Base-by-base conservation (phyloP, 2,329 filamentous ascomycete species). In the Hypoxylon sp. region DNA sequence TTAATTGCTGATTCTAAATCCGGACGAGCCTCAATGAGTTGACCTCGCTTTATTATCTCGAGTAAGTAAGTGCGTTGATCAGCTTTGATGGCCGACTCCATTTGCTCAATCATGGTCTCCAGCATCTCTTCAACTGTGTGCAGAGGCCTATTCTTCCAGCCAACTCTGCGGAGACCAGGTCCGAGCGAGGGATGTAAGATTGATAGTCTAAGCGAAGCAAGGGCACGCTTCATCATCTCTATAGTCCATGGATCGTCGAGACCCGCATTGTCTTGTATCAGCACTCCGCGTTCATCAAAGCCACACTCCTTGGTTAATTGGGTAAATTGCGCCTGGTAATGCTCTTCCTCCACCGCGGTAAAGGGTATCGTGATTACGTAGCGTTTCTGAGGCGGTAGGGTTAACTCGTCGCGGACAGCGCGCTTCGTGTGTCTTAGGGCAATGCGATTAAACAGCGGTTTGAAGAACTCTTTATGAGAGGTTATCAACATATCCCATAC, bases 321-420 rank as follows among this genome's bases (percentile, higher is more conserved):
- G 52, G 89, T 86, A 76, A 95, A 94, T 1, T 97, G 79, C 6
- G 89, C 88, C 46, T 87, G 85, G 75, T 98, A 98, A 75, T 97
- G 90, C 75, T 98, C 93, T 76, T 98, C 93, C 77, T 98, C 96
- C 10, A 98, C 88, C 0, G 93, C 89, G 0, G 92, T 96, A 75
- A 98, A 97, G 0, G 96, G 93, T 78, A 97, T 90, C 1, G 92
- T 96, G 64, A 98, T 93, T 10, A 97, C 91, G 69, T 93, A 90
- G 8, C 96, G 89, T 75, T 92, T 94, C 76, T 99, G 96, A 0
- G 89, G 84, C 8, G 96, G 96, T 10, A 99, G 80, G 1, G 84
- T 84, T 39, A 98, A 85, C 74, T 99, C 94, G 64, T 92, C 85
- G 39, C 93, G 88, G 7, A 98, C 89, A 24, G 88, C 85, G 24